A percentile compares a stretch with the other conserved stretches of the same genome.
Conservation (phyloP, 345 rosid species). For the Euphorbia tirucalli region DNA sequence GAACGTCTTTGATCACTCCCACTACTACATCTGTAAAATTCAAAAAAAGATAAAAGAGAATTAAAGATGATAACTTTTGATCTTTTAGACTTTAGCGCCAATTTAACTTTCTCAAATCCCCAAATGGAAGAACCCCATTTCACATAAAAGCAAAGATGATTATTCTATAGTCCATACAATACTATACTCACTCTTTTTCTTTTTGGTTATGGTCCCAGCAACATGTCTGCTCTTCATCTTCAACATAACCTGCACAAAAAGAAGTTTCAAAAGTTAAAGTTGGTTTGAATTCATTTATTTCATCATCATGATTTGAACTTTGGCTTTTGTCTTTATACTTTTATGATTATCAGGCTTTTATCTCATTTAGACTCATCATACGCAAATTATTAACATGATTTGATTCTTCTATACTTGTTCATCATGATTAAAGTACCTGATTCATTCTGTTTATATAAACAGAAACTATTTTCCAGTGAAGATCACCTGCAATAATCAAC, state of each 20-base stretch:
- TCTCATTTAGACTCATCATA: constrained; percentile 25
- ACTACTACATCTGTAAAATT: constrained; percentile 58
- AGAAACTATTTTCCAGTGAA: constrained; percentile 92
- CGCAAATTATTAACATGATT: constrained; percentile 33
- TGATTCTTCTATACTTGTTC: constrained; percentile 4
- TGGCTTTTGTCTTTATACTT: constrained; percentile 22
- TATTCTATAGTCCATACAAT: too few species aligned
- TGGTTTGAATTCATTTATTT: constrained; percentile 25
- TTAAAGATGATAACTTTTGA: constrained; percentile 36
- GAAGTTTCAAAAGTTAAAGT: constrained; percentile 37
- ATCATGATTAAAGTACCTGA: constrained; percentile 47
- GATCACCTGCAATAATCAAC: constrained; percentile 67
- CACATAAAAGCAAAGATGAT: constrained; percentile 45
- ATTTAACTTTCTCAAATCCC: constrained; percentile 82
- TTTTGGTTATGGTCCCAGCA: constrained; percentile 92
- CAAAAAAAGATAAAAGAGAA: constrained; percentile 25
- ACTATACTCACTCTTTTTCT: constrained; percentile 83
- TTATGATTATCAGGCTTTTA: constrained; percentile 20
- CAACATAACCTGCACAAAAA: constrained; percentile 71
- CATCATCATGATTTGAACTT: constrained; percentile 30
- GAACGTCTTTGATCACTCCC: constrained; percentile 69
- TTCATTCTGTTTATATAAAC: constrained; percentile 77
- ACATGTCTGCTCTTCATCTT: constrained; percentile 98
- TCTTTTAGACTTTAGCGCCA: constrained; percentile 45
- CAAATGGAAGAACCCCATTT: constrained; percentile 52